phyloP scores from a whole-genome alignment of 2,329 filamentous ascomycete species.

The Dothistroma pini region DNA sequence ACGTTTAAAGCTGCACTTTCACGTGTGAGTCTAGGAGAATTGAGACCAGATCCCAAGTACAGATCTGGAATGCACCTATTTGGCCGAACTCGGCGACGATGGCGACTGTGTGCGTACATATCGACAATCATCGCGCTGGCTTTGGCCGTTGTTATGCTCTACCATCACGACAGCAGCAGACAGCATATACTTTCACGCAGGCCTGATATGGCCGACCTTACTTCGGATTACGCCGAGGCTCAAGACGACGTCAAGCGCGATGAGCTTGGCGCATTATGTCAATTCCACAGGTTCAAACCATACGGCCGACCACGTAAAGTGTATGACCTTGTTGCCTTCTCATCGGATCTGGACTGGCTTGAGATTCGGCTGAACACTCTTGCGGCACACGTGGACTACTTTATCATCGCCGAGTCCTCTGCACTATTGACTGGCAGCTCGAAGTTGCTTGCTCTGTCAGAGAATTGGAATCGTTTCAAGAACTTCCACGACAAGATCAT shows the following conservation, averaged over 20 bases:
- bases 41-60: no score
- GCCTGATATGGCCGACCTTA: neutral
- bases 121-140: neutral
- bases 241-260: neutral
- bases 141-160: neutral
- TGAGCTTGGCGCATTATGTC: neutral
- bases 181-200: slow-evolving; percentile 1
- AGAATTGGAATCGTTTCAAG: slow-evolving; percentile 52
- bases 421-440: slow-evolving; percentile 55
- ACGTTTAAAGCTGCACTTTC: neutral
- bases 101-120: neutral
- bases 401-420: slow-evolving; percentile 58
- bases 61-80: neutral
- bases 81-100: neutral
- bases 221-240: neutral
- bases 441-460: slow-evolving; percentile 53
- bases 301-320: slow-evolving; percentile 44
- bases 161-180: neutral
- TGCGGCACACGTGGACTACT: slow-evolving; percentile 59
- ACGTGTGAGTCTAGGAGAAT: neutral
- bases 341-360: slow-evolving; percentile 62
- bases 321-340: slow-evolving; percentile 61
- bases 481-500: slow-evolving; percentile 59
- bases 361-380: slow-evolving; percentile 61
- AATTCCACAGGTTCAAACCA: neutral